Base-by-base conservation (phyloP, 768 basidiomycete genomes). In the Trametes meyenii region DNA sequence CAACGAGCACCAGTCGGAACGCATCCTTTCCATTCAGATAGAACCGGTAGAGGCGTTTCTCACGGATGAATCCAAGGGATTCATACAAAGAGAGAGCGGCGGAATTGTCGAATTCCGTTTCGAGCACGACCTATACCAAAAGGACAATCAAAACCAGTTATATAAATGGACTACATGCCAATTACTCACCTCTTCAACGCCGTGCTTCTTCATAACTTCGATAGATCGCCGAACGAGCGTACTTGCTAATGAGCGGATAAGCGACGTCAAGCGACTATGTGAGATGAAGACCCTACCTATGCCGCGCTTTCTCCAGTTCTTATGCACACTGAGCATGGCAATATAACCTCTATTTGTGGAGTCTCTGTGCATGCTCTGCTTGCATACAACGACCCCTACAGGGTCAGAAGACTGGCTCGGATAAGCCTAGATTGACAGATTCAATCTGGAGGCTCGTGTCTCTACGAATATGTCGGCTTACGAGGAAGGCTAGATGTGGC, bases 21-120 rank as follows among this genome's bases (percentile, higher is more conserved):
- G 96, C 96, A 71, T 98, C 95, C 75, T 98, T 98, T 48, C 93
- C 94, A 71, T 97, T 99, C 66, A 98, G 84, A 70, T 99, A 98
- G 76, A 98, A 99, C 1, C 97, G 85, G 72, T 89, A 88, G 17
- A 99, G 81, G 4, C 96, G 87, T 72, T 98, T 98, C 78, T 98
- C 96, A 43, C 93, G 86, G 24, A 98, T 90, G 76, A 99, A 99
- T 0, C 97, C 97, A 45, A 98, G 82, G 7, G 89, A 88, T 62
- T 90, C 90, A 76, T 98, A 98, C 13, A 99, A 79, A 2, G 90
- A 86, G 16, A 98, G 82, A 0, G 96, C 95, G 7, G 94, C 85
- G 46, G 79, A 75, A 74, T 98, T 98, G 76, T 98, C 96, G 71
- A 82, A 90, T 75, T 99, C 97, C 4, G 97, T 98, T 77, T 98